Conservation (phyloP, 2,329 filamentous ascomycete species). For the Aspergillus niger region DNA sequence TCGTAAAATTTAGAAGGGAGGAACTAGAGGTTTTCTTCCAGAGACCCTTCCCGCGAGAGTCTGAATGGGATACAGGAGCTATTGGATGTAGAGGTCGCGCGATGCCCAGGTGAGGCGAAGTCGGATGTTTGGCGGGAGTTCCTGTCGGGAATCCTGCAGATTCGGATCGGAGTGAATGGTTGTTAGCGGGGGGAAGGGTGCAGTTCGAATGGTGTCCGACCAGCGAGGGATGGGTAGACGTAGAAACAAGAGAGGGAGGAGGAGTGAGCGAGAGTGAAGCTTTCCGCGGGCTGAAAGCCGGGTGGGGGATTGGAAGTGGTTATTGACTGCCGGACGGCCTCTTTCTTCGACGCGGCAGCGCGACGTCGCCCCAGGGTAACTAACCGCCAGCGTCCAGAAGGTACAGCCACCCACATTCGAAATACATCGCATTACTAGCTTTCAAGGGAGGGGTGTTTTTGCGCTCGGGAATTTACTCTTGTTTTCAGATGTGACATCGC, state of each 20-base stretch:
- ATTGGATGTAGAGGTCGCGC: neutral
- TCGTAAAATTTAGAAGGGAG: conserved; percentile 6
- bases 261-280: conserved; percentile 8
- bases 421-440: no score
- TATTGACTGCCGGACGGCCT: neutral
- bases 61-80: neutral
- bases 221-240: conserved; percentile 2
- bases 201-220: neutral
- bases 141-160: neutral
- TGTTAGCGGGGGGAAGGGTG: neutral
- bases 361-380: neutral
- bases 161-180: neutral
- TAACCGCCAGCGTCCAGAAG: neutral
- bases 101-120: neutral
- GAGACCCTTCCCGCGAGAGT: neutral
- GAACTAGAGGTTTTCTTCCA: neutral
- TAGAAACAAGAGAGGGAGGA: conserved; percentile 1
- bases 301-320: conserved; percentile 1
- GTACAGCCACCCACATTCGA: neutral
- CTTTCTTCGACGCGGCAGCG: neutral
- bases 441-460: no score
- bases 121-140: neutral
- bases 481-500: neutral
- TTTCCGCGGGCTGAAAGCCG: conserved; percentile 6
- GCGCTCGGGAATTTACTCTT: neutral